These are phyloP conservation scores for Pyricularia grisea DNA, from an alignment of 2,329 filamentous ascomycete species.

Conservation along the genomic window DNA sequence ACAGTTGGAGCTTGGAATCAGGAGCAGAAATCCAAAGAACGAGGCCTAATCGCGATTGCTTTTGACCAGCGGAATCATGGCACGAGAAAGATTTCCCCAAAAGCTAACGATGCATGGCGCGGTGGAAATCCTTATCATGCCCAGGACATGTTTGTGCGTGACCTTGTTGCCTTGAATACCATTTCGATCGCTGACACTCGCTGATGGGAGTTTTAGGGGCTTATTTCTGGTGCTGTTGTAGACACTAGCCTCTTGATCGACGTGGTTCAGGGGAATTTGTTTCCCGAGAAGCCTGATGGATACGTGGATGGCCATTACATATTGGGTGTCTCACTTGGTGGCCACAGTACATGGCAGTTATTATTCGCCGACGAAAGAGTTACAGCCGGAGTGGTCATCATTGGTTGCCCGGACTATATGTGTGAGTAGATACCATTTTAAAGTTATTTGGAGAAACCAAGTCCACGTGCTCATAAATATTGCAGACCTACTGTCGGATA, in stretches of 20 bases:
- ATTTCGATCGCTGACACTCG: not conserved
- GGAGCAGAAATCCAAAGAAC: conserved; percentile 17
- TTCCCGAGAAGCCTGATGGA: conserved; percentile 34
- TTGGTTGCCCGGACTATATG: conserved; percentile 85
- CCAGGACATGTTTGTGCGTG: conserved; percentile 68
- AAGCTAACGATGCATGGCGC: conserved; percentile 71
- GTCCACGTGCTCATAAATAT: not conserved
- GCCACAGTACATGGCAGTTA: conserved; percentile 79
- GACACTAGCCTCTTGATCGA: conserved; percentile 72
- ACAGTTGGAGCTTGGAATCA: conserved; percentile 60
- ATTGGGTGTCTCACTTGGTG: conserved; percentile 77
- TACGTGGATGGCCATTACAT: conserved; percentile 57
- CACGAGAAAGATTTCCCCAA: conserved; percentile 52
- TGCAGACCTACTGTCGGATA: conserved; percentile 59
- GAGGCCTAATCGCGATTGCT: conserved; percentile 67
- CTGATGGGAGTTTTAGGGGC: conserved; percentile 26
- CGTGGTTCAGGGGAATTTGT: conserved; percentile 66
- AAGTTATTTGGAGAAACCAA: not conserved
- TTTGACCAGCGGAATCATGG: conserved; percentile 97
- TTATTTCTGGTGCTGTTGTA: conserved; percentile 61
- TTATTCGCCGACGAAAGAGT: conserved; percentile 72
- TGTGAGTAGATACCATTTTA: conserved; percentile 34
- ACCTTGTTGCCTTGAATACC: no score
- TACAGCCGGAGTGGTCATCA: conserved; percentile 66
- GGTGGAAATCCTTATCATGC: conserved; percentile 73